Evolutionary conservation across 148 eudicot genomes (phyloP), one percentile per base, ranked within the genome.

Genomic region (Cornus florida): DNA sequence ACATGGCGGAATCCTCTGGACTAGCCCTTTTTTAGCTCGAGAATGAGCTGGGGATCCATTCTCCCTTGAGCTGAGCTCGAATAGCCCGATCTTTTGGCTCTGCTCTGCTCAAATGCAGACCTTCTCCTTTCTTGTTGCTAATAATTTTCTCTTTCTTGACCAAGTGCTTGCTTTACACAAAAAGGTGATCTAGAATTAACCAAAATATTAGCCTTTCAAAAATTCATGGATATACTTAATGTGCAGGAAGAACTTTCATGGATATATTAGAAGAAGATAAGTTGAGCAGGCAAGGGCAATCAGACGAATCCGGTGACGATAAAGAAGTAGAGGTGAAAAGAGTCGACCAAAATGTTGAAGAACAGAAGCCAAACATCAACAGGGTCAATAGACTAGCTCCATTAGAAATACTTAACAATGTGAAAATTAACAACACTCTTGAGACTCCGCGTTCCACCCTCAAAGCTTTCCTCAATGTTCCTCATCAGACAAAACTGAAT

Each of bases 361-460:
- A 62, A 13, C 19, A 38, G 33, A 75, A 14, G 33, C n/a, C 14
- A 23, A 64, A 22, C 3, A 62, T 0, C 6, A 19, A 10, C 28
- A 28, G 28, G 4, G 9, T 2, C 20, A 39, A 10, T 22, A 83
- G 70, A 43, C 82, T 70, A 10, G 80, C 84, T 75, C 59, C 83
- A 7, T n/a, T 86, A 33, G 77, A 79, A 22, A 78, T 86, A 64
- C 72, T 86, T 59, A 68, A 79, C 32, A 79, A 74, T 62, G 86
- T 86, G 62, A 84, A 76, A 67, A 82, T 86, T 71, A 82, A 79
- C 50, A 32, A 82, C 33, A 83, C 77, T 2, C 81, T 75, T 3
- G 83, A 76, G 16, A 81, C 87, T 17, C 89, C 89, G 10, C 8
- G 69, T 43, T 86, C 84, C 9, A 84, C 89, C 72, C 14, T 84